phyloP scores from a whole-genome alignment of 2,329 filamentous ascomycete genomes.

The Fusarium tjaetaba region DNA sequence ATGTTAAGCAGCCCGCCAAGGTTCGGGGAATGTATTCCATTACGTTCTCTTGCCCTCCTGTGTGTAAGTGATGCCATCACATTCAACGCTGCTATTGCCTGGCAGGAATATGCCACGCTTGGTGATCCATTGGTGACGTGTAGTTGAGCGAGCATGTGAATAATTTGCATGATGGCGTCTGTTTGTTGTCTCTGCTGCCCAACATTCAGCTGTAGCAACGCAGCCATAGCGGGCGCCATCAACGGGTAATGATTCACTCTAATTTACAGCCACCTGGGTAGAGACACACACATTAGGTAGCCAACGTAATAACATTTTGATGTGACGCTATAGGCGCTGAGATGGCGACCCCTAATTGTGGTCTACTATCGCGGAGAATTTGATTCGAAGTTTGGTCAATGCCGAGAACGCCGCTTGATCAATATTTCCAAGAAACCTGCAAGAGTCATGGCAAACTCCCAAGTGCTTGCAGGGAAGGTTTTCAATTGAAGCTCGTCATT shows the following conservation, averaged over 20 bases:
- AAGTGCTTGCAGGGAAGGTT: constrained; percentile 22
- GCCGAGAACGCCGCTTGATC: constrained; percentile 14
- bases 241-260: constrained; percentile 27
- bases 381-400: constrained; percentile 6
- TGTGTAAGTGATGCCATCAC: neutral
- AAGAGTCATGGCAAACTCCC: constrained; percentile 23
- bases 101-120: neutral
- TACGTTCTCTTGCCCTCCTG: neutral
- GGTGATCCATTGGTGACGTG: neutral
- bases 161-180: constrained; percentile 12
- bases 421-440: constrained; percentile 15
- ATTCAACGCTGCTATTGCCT: neutral
- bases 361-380: neutral
- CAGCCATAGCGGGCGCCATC: constrained; percentile 23
- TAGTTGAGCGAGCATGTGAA: neutral
- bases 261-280: constrained; percentile 10
- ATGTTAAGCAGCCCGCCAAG: neutral
- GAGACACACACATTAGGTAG: neutral
- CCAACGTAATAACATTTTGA: neutral
- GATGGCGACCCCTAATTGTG: neutral
- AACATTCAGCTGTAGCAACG: constrained; percentile 26
- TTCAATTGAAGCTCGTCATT: constrained; percentile 24
- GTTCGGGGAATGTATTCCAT: constrained; percentile 2
- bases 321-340: constrained; percentile 16
- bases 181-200: constrained; percentile 12